A percentile compares a stretch with the other conserved stretches of the same genome.
Conservation (phyloP, 179 eudicot species). For the Amaranthus tricolor region DNA sequence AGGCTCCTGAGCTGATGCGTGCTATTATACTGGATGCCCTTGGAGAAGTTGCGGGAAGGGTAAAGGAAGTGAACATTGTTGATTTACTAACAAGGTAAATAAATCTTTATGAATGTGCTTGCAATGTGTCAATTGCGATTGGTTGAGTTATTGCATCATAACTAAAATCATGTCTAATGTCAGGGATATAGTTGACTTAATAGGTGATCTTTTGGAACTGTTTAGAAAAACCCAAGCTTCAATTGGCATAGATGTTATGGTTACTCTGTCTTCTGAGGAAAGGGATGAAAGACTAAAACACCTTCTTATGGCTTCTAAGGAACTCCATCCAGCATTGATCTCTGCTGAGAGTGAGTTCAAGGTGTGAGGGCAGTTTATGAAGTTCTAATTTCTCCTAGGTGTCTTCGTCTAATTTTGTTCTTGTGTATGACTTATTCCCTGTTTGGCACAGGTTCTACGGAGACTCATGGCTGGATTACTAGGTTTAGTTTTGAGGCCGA, state of each 20-base stretch:
- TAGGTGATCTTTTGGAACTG: conserved; percentile 87
- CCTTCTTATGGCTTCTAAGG: conserved; percentile 79
- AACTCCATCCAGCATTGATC: conserved; percentile 94
- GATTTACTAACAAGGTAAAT: conserved; percentile 86
- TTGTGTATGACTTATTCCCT: conserved; percentile 26
- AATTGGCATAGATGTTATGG: conserved; percentile 94
- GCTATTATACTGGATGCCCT: conserved; percentile 77
- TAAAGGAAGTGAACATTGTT: conserved; percentile 84
- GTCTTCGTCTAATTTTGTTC: conserved; percentile 7
- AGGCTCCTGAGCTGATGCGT: conserved; percentile 84
- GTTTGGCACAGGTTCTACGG: conserved; percentile 64
- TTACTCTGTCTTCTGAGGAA: conserved; percentile 87
- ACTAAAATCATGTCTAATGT: conserved; percentile 22
- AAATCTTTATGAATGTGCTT: not conserved
- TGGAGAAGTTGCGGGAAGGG: conserved; percentile 87
- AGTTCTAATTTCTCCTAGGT: conserved; percentile 7
- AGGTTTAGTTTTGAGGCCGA: conserved; percentile 71
- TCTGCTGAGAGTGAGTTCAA: conserved; percentile 97
- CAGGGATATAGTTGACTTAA: conserved; percentile 88
- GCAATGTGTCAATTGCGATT: not conserved
- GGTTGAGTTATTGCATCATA: conserved; percentile 13
- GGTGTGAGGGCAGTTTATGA: conserved; percentile 60
- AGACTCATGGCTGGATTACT: conserved; percentile 70
- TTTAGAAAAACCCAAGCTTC: conserved; percentile 87
- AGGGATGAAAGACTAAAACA: conserved; percentile 92